Evolutionary conservation across 345 rosid genomes (phyloP), one percentile per base, ranked within the genome.

Genomic region (Eucalyptus victrix): DNA sequence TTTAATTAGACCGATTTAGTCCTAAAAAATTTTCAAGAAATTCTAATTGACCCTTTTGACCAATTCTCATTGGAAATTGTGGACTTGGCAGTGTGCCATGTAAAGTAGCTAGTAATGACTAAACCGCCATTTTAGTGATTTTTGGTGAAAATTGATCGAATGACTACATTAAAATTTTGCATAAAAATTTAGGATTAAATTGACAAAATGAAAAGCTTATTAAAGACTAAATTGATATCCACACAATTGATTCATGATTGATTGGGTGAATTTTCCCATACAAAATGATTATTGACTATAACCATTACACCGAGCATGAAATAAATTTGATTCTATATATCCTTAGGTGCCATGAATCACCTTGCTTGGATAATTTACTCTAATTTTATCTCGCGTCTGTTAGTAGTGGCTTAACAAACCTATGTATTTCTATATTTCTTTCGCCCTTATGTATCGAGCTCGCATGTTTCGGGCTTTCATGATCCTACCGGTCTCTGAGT

Each of bases 11-110:
- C 4, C 0, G 5, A 60, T 60, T 60, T 24, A 26, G 32, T 60
- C 4, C 7, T 60, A 60, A 60, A 26, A 4, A 0, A 26, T 58
- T 56, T 58, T 58, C 14, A 1, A 9, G 16, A 60, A 60, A 60
- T 60, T 60, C 32, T 28, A 60, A 12, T 60, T 26, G 15, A 60
- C 15, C n/a, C 67, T 60, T 60, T 60, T 28, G 15, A 12, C 8
- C 67, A 60, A 1, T 11, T 60, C 4, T 60, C 8, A 12, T 60
- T 0, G 67, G 32, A 60, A 26, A 60, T 60, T 0, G 8, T 26
- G 0, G 67, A 60, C 32, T 26, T 60, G 14, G 67, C 6, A 60
- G 3, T 26, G 67, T 60, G 67, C 32, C 16, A 60, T 60, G 67
- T 60, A 60, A 1, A 28, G 67, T 60, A 60, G n/a, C 0, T 4